These are phyloP conservation scores for Eurotiales sp. DNA, from an alignment of 2,329 filamentous ascomycete species.

Conservation along the genomic window DNA sequence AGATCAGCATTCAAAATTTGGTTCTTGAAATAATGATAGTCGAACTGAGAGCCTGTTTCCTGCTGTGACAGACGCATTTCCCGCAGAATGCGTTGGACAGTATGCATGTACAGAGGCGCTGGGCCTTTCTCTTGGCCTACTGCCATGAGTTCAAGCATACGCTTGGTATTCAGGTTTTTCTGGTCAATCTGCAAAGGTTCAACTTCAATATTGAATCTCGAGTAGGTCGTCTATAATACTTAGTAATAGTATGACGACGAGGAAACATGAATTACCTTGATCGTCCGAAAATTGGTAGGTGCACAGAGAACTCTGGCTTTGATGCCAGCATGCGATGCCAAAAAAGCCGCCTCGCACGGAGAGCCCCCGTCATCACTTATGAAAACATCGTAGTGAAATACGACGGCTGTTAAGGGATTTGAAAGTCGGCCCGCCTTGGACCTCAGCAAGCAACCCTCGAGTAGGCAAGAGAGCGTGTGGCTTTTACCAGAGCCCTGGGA, in stretches of 20 bases:
- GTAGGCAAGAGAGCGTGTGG: slow-evolving; percentile 56
- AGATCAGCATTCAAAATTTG: slow-evolving; percentile 11
- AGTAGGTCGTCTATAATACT: neutral
- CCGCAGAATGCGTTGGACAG: slow-evolving; percentile 19
- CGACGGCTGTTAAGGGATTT: slow-evolving; percentile 49
- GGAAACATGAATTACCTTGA: neutral
- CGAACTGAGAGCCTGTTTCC: slow-evolving; percentile 10
- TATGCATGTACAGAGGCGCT: slow-evolving; percentile 11
- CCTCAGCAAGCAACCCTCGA: slow-evolving; percentile 43
- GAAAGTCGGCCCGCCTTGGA: slow-evolving; percentile 38
- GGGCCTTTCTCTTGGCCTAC: neutral
- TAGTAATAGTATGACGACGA: slow-evolving; percentile 27
- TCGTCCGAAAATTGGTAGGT: neutral
- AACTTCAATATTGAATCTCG: slow-evolving; percentile 1
- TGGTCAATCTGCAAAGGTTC: slow-evolving; percentile 6
- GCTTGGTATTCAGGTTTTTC: slow-evolving; percentile 1
- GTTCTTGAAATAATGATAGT: slow-evolving; percentile 20
- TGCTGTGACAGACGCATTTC: slow-evolving; percentile 20
- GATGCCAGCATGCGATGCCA: neutral
- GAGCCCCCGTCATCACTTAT: slow-evolving; percentile 31
- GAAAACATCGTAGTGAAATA: slow-evolving; percentile 55
- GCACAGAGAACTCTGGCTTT: neutral
- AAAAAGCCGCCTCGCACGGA: slow-evolving; percentile 50
- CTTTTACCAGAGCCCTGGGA: slow-evolving; percentile 61
- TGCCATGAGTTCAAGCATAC: slow-evolving; percentile 13